Percentiles rank a stretch among this genome's conserved stretches.
phyloP scores from a whole-genome alignment of 106 monocot genomes.

The Acanthochlamys bracteata region DNA sequence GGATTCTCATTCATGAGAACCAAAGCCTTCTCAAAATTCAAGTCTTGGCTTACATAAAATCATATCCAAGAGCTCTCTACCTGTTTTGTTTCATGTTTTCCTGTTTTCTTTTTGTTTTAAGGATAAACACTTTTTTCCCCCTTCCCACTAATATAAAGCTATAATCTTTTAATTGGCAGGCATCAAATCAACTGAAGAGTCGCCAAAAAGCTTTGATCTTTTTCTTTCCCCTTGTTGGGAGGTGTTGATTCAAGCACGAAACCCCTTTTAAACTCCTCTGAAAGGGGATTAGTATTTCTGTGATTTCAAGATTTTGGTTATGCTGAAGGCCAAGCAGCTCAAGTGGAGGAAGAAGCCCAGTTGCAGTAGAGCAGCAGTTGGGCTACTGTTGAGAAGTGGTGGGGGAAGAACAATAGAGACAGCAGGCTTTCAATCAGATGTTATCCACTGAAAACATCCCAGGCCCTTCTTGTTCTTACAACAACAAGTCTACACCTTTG shows the following conservation, averaged over 20 bases:
- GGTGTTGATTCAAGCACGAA: background rate
- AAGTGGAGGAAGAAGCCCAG: constrained; percentile 36
- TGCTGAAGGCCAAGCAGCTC: constrained; percentile 50
- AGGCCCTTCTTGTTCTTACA: constrained; percentile 28
- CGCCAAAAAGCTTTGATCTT: background rate
- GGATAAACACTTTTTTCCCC: no score
- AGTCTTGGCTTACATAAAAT: constrained; percentile 42
- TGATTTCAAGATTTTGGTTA: constrained; percentile 36
- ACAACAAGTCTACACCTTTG: constrained; percentile 8
- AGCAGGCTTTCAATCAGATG: constrained; percentile 74
- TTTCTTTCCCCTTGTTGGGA: background rate
- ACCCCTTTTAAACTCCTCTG: no score
- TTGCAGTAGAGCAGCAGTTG: constrained; percentile 28
- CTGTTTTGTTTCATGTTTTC: background rate
- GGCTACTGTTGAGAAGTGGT: background rate
- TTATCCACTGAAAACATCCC: constrained; percentile 62
- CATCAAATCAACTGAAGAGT: constrained; percentile 21
- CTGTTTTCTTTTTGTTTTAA: background rate
- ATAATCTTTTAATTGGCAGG: constrained; percentile 24
- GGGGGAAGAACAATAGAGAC: constrained; percentile 14
- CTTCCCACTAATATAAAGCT: background rate
- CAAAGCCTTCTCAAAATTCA: background rate
- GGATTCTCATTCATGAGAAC: background rate
- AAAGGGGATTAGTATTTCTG: background rate
- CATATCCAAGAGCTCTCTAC: constrained; percentile 24